Base-by-base conservation (phyloP, 225 moss, liverwort and hornwort genomes). In the Polytrichum formosum region DNA sequence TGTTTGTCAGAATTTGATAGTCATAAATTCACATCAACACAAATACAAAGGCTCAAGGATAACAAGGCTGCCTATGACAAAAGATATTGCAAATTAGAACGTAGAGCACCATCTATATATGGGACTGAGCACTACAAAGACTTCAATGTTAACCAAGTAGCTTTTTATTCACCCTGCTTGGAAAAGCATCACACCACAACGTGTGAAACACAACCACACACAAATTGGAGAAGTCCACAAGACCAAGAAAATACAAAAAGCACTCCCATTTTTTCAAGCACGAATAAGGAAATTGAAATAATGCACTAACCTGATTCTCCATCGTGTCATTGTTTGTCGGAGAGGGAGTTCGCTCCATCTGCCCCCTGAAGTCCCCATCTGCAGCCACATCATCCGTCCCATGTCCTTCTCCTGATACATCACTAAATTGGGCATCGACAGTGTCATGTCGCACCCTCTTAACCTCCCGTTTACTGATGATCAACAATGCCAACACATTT, bases 371-470 rank as follows among this genome's bases (percentile, higher is more conserved):
- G 67, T 78, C 83, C 68, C 77, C 75, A 59, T 73, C 85, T 60
- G 78, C 83, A 55, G 29, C 54, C 30, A 74, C 74, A 66, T 76
- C 74, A 4, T 83, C 86, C 1, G 53, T 75, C 29, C 53, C 81
- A 61, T 75, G 76, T 60, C 81, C 80, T 77, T 89, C 86, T 20
- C 77, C 85, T 60, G 89, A 89, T 18, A 89, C 85, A 69, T 89
- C 89, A 73, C 89, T 89, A 65, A 89, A 67, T 73, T 89, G 86
- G 62, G 78, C 86, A 81, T 86, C 89, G 65, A 64, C 67, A 58
- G 74, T 63, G 35, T 83, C 88, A 33, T 72, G 20, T 10, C 80
- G 78, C 62, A 74, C 28, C 81, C 76, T 86, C 73, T 89, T 89
- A 64, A 76, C 69, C 65, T 89, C 86, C 63, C 82, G 86, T 30